Base-by-base conservation (phyloP, 441 rosid species). In the Rhodomyrtus psidioides region DNA sequence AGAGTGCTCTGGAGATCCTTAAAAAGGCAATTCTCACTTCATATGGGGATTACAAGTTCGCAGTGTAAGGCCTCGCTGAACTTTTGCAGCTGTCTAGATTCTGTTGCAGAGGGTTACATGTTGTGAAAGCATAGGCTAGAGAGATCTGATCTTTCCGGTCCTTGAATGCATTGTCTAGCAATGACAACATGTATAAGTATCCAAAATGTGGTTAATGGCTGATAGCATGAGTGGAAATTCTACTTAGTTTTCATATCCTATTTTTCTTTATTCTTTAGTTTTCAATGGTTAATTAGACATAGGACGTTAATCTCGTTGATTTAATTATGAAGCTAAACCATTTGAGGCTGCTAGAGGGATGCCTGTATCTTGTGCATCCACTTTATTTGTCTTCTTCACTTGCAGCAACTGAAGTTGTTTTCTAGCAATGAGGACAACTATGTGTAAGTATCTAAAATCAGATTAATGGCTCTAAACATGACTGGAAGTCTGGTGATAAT, bases 1-100 rank as follows among this genome's bases (percentile, higher is more conserved):
- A 92, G 84, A 92, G 88, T 83, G 88, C 97, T 6, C 83, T 92
- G 85, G 89, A 92, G 85, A 27, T 89, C 74, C 87, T 96, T 88
- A 94, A 89, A 87, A 86, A 88, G n/a, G 94, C 93, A 13, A 79
- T 96, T 90, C 91, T 94, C 82, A 89, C 92, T 27, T 94, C 95
- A 54, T 93, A 96, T 79, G 83, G 88, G 1, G 96, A 94, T 89
- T 91, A 90, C 88, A 91, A 91, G 89, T 89, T 91, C 74, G 91
- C 96, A 87, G 93, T 89, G 98, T 95, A 86, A 90, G 94, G 55
- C 55, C 42, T 82, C 17, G 44, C 44, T 62, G 17, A 62, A 62
- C 44, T 62, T 30, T 62, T 62, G 75, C 44, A 62, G 44, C 75
- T 62, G 44, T 62, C 75, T 62, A 62, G 75, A 62, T 62, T 30